Evolutionary conservation across 129 eudicot genomes (phyloP), one percentile per base, ranked within the genome.

Genomic region (Ambrosia artemisiifolia): DNA sequence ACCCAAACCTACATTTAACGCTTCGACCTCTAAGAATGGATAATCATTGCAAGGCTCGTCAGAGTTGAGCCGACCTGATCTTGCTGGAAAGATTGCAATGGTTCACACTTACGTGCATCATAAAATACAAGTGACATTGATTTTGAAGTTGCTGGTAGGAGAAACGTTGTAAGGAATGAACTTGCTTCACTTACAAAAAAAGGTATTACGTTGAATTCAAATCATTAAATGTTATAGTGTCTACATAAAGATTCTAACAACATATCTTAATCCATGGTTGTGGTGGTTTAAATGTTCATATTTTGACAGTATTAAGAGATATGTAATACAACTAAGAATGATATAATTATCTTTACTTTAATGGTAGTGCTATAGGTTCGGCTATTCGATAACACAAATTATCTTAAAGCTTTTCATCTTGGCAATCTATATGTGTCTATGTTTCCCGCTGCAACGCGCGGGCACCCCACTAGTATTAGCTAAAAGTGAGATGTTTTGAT

Each of bases 41-140:
- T 55, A 54, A 9, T 19, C 32, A 42, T 57, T 88, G 82, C 85
- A 94, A 97, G 99, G 90, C 81, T 94, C 97, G 97, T 81, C 82
- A 61, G 99, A 94, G 81, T 77, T 94, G 42, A 90, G 99, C 97
- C 88, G 96, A 43, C 86, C 91, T 48, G 99, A 90, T 73, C 97
- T 94, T 77, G 86, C 89, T 28, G 96, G 99, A 67, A 94, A 76
- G 79, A 94, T 94, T 68, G 76, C 94, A 49, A 94, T 94, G 99
- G 83, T 94, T 34, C 91, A 94, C 70, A 75, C 48, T 86, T 90
- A 88, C 97, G 99, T 48, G 96, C 96, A 13, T 90, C 97, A 40
- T 94, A 94, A 53, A 90, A 94, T 79, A 88, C 99, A 42, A 79
- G 69, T 17, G 63, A 90, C 81, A 78, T 94, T 51, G 88, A 83